phyloP scores from a whole-genome alignment of 1,284 basidiomycete genomes.

The Cutaneotrichosporon spelunceum region DNA sequence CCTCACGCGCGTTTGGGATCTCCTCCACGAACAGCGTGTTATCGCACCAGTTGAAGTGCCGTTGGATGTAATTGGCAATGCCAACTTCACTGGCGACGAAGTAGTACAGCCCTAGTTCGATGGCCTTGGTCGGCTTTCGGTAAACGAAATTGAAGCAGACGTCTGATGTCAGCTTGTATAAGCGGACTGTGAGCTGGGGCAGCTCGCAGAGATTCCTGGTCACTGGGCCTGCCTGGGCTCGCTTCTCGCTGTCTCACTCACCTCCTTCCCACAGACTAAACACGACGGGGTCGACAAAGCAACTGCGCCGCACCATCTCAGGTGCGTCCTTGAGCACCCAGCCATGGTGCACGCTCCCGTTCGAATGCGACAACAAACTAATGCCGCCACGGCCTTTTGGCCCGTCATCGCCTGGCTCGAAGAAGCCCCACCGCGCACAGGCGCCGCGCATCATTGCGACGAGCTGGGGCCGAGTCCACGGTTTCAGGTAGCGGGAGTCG shows the following conservation, averaged over 20 bases:
- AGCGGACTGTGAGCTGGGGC: not conserved
- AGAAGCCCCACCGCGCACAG: slow-evolving; percentile 64
- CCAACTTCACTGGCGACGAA: slow-evolving; percentile 82
- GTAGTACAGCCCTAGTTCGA: slow-evolving; percentile 77
- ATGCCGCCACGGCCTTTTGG: slow-evolving; percentile 56
- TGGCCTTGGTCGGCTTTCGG: slow-evolving; percentile 60
- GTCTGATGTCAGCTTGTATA: slow-evolving; percentile 54
- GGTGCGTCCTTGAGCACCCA: slow-evolving; percentile 71
- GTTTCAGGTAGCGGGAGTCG: slow-evolving; percentile 66
- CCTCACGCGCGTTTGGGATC: slow-evolving; percentile 69
- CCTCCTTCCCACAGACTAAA: slow-evolving; percentile 89
- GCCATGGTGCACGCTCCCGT: slow-evolving; percentile 53
- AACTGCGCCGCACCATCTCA: slow-evolving; percentile 65
- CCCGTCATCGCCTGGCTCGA: slow-evolving; percentile 25
- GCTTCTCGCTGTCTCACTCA: slow-evolving; percentile 41
- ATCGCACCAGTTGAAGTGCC: slow-evolving; percentile 66
- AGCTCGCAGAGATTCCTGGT: too few species aligned
- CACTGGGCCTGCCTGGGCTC: not conserved
- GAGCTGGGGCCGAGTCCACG: slow-evolving; percentile 63
- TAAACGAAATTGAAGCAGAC: slow-evolving; percentile 87
- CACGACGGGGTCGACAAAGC: slow-evolving; percentile 75
- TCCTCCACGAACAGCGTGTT: slow-evolving; percentile 86
- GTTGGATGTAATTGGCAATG: slow-evolving; percentile 75
- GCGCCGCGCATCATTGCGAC: slow-evolving; percentile 61
- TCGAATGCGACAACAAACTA: slow-evolving; percentile 80